A percentile compares a stretch with the other conserved stretches of the same genome.
These are phyloP conservation scores for Tulasnella sp. DNA, from an alignment of 768 basidiomycete genomes.

Conservation along the genomic window DNA sequence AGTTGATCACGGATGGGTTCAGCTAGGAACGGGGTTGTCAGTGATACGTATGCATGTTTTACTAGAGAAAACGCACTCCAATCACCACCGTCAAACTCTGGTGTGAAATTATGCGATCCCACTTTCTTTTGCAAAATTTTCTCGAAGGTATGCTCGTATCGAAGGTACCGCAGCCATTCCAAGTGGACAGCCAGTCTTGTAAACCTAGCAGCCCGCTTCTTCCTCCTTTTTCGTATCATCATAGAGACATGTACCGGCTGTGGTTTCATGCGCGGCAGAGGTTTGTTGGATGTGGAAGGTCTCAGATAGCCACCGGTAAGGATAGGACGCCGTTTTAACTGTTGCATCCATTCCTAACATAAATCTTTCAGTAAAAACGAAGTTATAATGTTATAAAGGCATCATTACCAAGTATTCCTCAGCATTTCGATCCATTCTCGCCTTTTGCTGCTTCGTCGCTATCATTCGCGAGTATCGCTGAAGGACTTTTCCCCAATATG, in stretches of 20 bases:
- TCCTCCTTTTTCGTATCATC: conserved; percentile 47
- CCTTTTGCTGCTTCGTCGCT: conserved; percentile 36
- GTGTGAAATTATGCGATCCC: conserved; percentile 13
- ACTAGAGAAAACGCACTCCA: conserved; percentile 33
- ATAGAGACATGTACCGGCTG: conserved; percentile 59
- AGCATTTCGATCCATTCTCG: conserved; percentile 34
- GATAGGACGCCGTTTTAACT: conserved; percentile 46
- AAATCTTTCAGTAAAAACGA: not conserved
- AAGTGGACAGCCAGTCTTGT: conserved; percentile 25
- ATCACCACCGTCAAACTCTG: conserved; percentile 20
- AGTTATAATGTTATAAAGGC: not conserved
- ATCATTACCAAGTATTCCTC: conserved; percentile 40
- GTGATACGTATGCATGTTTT: not conserved
- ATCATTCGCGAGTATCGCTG: conserved; percentile 48
- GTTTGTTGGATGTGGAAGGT: conserved; percentile 47
- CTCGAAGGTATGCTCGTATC: conserved; percentile 33
- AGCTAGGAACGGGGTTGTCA: conserved; percentile 25
- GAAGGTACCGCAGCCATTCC: conserved; percentile 28
- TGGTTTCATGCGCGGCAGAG: conserved; percentile 67
- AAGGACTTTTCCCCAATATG: conserved; percentile 34
- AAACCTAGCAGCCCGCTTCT: conserved; percentile 35
- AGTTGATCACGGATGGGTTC: conserved; percentile 28
- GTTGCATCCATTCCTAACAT: conserved; percentile 41
- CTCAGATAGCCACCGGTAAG: conserved; percentile 61
- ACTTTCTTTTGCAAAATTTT: conserved; percentile 10